Conservation (phyloP, 495 filamentous ascomycete genomes). For the Xylaria castorea region DNA sequence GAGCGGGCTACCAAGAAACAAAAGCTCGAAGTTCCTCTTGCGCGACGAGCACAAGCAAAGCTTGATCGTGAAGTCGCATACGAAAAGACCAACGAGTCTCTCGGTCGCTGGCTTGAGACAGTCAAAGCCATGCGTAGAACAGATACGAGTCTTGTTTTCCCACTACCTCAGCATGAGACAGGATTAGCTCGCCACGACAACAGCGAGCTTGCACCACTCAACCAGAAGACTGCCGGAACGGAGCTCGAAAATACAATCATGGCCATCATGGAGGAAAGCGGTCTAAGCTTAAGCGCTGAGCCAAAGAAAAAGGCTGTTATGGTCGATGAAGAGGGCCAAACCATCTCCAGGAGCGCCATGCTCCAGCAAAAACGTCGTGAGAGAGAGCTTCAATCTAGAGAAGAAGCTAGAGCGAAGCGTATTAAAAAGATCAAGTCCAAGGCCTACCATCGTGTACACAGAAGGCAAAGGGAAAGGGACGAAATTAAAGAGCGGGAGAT, state of each 20-base stretch:
- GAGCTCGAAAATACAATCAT: slow-evolving; percentile 86
- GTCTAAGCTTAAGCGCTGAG: slow-evolving; percentile 61
- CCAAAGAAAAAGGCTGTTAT: slow-evolving; percentile 68
- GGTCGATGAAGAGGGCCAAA: slow-evolving; percentile 72
- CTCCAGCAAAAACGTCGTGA: slow-evolving; percentile 77
- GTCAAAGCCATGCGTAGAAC: slow-evolving; percentile 92
- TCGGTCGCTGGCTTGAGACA: slow-evolving; percentile 91
- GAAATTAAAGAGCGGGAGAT: slow-evolving; percentile 75
- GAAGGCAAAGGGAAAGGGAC: slow-evolving; percentile 78
- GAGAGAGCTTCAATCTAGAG: slow-evolving; percentile 87
- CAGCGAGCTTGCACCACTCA: slow-evolving; percentile 61
- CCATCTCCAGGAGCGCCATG: slow-evolving; percentile 72
- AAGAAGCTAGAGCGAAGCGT: slow-evolving; percentile 84
- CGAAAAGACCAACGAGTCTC: slow-evolving; percentile 87
- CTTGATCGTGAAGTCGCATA: slow-evolving; percentile 86
- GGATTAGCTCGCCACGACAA: slow-evolving; percentile 50
- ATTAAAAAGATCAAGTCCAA: slow-evolving; percentile 99
- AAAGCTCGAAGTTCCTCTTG: slow-evolving; percentile 82
- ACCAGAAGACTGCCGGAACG: slow-evolving; percentile 66
- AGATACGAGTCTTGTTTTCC: slow-evolving; percentile 85
- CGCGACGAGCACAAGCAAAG: slow-evolving; percentile 88
- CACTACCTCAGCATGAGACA: slow-evolving; percentile 73
- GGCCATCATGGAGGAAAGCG: slow-evolving; percentile 86
- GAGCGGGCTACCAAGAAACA: slow-evolving; percentile 61
- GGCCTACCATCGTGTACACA: slow-evolving; percentile 87